phyloP scores from a whole-genome alignment of 2,329 filamentous ascomycete genomes.

The Cytospora chrysosperma region DNA sequence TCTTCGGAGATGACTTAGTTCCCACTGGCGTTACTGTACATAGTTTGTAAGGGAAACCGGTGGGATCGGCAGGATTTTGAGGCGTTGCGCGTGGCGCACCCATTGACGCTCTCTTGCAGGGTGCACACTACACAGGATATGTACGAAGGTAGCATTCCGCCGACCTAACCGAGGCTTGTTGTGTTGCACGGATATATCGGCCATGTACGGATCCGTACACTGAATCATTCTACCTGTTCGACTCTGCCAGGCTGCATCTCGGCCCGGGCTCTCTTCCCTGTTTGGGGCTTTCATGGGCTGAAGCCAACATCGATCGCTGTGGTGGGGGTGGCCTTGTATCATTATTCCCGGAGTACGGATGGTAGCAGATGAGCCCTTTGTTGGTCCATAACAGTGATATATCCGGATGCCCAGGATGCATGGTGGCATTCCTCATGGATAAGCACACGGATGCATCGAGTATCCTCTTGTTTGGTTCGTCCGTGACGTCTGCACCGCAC shows the following conservation, averaged over 20 bases:
- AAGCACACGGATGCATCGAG: too few species aligned
- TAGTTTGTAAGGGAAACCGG: background rate
- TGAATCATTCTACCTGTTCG: too few species aligned
- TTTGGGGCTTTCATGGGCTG: background rate
- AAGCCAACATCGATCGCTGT: background rate
- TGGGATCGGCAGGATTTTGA: background rate
- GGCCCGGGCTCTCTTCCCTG: background rate
- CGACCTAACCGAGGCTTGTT: too few species aligned
- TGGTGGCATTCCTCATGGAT: too few species aligned
- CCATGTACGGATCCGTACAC: too few species aligned
- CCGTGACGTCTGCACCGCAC: background rate
- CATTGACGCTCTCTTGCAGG: too few species aligned
- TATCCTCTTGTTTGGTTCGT: background rate
- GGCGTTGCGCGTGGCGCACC: too few species aligned
- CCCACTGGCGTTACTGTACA: background rate
- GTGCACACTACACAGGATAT: too few species aligned
- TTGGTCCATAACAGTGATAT: too few species aligned
- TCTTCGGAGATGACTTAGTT: background rate
- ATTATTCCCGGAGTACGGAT: background rate
- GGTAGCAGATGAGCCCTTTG: too few species aligned
- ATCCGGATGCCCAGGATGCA: too few species aligned
- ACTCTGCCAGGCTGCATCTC: too few species aligned
- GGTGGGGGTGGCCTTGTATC: background rate
- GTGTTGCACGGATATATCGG: background rate
- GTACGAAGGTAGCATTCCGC: background rate